Base-by-base conservation (phyloP, 2,329 filamentous ascomycete genomes). In the Botrytis paeoniae region DNA sequence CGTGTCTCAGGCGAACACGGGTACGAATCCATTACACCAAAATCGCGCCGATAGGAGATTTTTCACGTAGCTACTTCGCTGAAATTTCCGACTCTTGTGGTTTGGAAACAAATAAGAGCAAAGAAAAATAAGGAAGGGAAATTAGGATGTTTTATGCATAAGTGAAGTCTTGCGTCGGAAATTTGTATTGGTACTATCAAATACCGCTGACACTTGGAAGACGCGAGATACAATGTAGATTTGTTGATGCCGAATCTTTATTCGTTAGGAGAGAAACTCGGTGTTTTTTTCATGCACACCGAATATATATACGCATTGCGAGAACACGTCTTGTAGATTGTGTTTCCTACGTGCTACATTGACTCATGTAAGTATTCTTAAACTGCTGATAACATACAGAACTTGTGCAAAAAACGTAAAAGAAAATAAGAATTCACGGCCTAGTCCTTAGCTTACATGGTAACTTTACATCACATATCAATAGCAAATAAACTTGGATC, bases 211-310 rank as follows among this genome's bases (percentile, higher is more conserved):
- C 35, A 39, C 22, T 37, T 14, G 5, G 20, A 2, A 18, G 2
- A 39, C 41, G 14, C 3, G 60, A 14, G 37, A 37, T 39, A 1
- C 5, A 0, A n/a, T 18, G 4, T 1, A 29, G n/a, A 9, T 62
- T 6, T 9, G 14, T 41, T 39, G 12, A 39, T n/a, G 0, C 12
- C 3, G 1, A 0, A n/a, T n/a, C 14, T 39, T 25, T n/a, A n/a
- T n/a, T 7, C 12, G 12, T n/a, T 39, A 16, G 60, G 22, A 39
- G 22, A 18, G 3, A 39, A n/a, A 39, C 16, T 0, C 6, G 6
- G 5, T n/a, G 3, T 10, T 7, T 12, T 9, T 37, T 14, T 14
- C 7, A 37, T 37, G 22, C 4, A 6, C 14, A 57, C 14, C 14
- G n/a, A 29, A 29, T 29, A 18, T 25, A 3, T 18, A 32, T 1